phyloP scores from a whole-genome alignment of 2,329 filamentous ascomycete species.

The Myriosclerotinia curreyana region DNA sequence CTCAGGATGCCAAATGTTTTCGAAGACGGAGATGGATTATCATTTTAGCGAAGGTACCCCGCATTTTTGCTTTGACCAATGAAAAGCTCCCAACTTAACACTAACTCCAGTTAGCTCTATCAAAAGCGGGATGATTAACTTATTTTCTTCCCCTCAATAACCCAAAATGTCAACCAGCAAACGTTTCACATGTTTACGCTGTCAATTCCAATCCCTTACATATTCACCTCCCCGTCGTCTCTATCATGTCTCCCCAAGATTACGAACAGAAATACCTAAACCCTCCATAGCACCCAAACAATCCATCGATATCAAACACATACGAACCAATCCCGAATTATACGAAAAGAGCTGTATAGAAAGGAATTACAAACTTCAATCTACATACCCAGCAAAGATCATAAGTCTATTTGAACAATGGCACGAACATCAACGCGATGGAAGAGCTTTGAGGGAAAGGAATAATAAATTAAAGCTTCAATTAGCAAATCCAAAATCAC shows the following conservation, averaged over 20 bases:
- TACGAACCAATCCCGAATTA: conserved; percentile 77
- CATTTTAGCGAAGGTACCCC: background rate
- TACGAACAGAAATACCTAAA: conserved; percentile 12
- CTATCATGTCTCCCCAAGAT: conserved; percentile 15
- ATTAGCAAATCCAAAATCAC: conserved; percentile 51
- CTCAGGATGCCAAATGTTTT: too few relatives aligned
- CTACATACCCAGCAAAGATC: conserved; percentile 55
- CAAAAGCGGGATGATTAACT: too few relatives aligned
- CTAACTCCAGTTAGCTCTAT: background rate
- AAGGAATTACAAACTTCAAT: conserved; percentile 70
- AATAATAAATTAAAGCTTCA: conserved; percentile 62
- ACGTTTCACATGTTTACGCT: conserved; percentile 17
- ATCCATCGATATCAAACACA: conserved; percentile 80
- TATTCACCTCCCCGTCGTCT: conserved; percentile 6
- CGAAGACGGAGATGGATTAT: background rate
- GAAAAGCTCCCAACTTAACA: background rate
- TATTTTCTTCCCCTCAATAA: background rate
- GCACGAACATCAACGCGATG: conserved; percentile 58
- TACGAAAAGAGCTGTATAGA: conserved; percentile 81
- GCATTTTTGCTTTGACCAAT: conserved; percentile 1
- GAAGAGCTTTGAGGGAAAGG: conserved; percentile 59
- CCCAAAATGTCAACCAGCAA: conserved; percentile 16
- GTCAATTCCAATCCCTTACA: conserved; percentile 11
- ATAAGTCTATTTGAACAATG: conserved; percentile 54
- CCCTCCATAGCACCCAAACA: conserved; percentile 70